Percentiles rank a stretch among this genome's conserved stretches.
Evolutionary conservation across 768 basidiomycete genomes (phyloP).

Genomic region (Boletus barrowsii): DNA sequence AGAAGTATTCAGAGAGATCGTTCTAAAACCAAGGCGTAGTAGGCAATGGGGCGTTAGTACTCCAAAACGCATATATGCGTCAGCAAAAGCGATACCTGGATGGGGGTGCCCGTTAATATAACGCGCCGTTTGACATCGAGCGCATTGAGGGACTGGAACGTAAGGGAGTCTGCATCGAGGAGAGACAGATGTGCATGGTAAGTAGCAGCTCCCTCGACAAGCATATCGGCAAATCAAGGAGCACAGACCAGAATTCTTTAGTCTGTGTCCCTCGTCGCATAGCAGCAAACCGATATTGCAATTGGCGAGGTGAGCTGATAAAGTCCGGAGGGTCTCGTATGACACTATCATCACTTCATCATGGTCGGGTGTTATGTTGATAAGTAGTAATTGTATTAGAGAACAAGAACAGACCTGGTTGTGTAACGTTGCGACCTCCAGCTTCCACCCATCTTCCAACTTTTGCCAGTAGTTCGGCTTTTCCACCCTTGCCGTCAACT

Average conservation of each 20-base stretch:
- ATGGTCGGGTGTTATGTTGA: background rate
- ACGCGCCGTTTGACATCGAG: constrained; percentile 88
- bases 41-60: background rate
- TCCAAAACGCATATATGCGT: constrained; percentile 1
- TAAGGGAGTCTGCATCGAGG: constrained; percentile 64
- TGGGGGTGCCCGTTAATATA: constrained; percentile 91
- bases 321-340: constrained; percentile 88
- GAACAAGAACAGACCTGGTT: constrained; percentile 61
- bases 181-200: background rate
- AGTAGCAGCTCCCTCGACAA: background rate
- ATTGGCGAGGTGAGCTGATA: constrained; percentile 70
- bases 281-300: constrained; percentile 89
- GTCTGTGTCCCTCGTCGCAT: constrained; percentile 94
- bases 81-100: constrained; percentile 52
- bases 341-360: constrained; percentile 95
- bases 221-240: background rate
- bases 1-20: constrained; percentile 92
- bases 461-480: constrained; percentile 71
- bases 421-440: constrained; percentile 82
- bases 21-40: constrained; percentile 49
- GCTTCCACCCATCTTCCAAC: constrained; percentile 91
- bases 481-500: constrained; percentile 90
- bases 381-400: background rate
- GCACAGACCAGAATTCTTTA: constrained; percentile 87
- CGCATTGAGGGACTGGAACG: constrained; percentile 78